Conservation (phyloP, 768 basidiomycete genomes). For the Holtermannia corniformis region DNA sequence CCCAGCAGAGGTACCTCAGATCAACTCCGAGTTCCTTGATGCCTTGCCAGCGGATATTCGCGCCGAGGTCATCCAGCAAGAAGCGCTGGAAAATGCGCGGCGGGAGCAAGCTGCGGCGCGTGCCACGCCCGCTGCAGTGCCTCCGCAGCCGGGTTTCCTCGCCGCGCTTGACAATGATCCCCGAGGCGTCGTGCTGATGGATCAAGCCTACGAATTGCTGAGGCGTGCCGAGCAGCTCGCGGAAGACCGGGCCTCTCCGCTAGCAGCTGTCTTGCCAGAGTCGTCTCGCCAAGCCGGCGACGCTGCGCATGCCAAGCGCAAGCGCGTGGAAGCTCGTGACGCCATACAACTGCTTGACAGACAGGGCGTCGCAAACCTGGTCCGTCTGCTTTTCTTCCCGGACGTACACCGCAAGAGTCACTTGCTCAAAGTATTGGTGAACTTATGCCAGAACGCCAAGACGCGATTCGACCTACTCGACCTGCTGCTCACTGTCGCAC, state of each 20-base stretch:
- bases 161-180: constrained; percentile 81
- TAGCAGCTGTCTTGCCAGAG: constrained; percentile 61
- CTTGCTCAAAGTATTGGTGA: constrained; percentile 80
- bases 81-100: constrained; percentile 70
- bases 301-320: not conserved
- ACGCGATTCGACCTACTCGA: constrained; percentile 90
- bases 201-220: constrained; percentile 44
- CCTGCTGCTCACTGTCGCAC: constrained; percentile 80
- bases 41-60: constrained; percentile 93
- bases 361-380: constrained; percentile 71
- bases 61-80: constrained; percentile 93
- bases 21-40: constrained; percentile 90
- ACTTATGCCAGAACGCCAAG: constrained; percentile 88
- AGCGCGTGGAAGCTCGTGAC: constrained; percentile 51
- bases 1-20: constrained; percentile 61
- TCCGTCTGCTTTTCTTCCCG: constrained; percentile 92
- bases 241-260: not conserved
- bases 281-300: not conserved
- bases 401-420: constrained; percentile 76
- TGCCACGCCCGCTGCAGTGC: constrained; percentile 42
- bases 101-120: constrained; percentile 13
- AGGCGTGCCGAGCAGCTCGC: too few relatives aligned
- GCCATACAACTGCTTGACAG: constrained; percentile 91
- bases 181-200: constrained; percentile 80
- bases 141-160: constrained; percentile 62